phyloP scores from a whole-genome alignment of 75 land plant genomes.

The Sequoia sempervirens region DNA sequence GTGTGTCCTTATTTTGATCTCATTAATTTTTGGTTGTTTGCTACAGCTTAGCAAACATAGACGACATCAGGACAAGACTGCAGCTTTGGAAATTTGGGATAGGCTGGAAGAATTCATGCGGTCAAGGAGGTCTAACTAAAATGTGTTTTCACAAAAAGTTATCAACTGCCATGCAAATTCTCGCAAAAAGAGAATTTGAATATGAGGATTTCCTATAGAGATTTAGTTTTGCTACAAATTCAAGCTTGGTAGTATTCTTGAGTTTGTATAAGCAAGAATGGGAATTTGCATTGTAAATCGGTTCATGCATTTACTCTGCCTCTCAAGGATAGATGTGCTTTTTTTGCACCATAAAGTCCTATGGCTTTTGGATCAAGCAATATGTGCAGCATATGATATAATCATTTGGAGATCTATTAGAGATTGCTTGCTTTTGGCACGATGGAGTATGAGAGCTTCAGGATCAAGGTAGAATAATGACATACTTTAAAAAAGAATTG shows the following conservation, averaged over 20 bases:
- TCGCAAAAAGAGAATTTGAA: not conserved
- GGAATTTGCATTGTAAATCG: not conserved
- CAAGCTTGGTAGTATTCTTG: not conserved
- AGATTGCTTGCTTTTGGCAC: not conserved
- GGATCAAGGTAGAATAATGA: not conserved
- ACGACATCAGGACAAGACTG: slow-evolving; percentile 93
- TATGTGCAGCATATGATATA: too few species aligned
- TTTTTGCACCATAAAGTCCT: not conserved
- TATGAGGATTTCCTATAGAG: not conserved
- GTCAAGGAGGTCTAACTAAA: slow-evolving; percentile 24
- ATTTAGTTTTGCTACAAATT: not conserved
- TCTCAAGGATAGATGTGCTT: not conserved
- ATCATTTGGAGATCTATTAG: not conserved
- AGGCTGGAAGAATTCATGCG: slow-evolving; percentile 68
- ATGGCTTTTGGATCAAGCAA: not conserved
- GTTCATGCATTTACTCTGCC: not conserved
- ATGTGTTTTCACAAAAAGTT: not conserved
- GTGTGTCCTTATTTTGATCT: not conserved
- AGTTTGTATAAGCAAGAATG: not conserved
- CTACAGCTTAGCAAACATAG: slow-evolving; percentile 95
- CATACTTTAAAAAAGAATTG: not conserved
- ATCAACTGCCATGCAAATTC: not conserved
- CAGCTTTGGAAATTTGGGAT: slow-evolving; percentile 95
- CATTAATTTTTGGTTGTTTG: not conserved
- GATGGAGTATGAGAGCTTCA: not conserved